A percentile compares a stretch with the other conserved stretches of the same genome.
These are phyloP conservation scores for Solanum okadae DNA, from an alignment of 257 asterid species.

Conservation along the genomic window DNA sequence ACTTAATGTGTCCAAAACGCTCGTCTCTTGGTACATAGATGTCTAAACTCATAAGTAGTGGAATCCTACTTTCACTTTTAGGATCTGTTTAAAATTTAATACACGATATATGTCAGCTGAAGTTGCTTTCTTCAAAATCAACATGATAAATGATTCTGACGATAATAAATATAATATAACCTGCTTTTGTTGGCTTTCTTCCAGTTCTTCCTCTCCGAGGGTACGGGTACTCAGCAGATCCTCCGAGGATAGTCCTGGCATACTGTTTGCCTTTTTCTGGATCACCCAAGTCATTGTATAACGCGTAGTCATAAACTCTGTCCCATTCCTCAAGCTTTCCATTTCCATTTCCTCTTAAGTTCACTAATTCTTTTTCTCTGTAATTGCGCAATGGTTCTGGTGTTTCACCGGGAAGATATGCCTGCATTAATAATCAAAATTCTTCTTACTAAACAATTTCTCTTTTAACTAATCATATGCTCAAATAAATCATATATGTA, in stretches of 20 bases:
- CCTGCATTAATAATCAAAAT: slow-evolving; percentile 15
- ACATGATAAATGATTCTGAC: background rate
- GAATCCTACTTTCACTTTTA: slow-evolving; percentile 54
- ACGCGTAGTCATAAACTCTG: slow-evolving; percentile 60
- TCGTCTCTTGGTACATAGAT: slow-evolving; percentile 82
- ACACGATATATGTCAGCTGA: background rate
- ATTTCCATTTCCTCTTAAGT: slow-evolving; percentile 54
- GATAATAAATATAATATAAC: slow-evolving; percentile 1
- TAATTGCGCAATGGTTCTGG: slow-evolving; percentile 42
- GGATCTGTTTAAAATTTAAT: slow-evolving; percentile 32
- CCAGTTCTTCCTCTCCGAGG: slow-evolving; percentile 85
- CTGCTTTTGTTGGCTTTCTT: slow-evolving; percentile 43
- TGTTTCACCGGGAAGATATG: slow-evolving; percentile 64
- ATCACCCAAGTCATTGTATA: slow-evolving; percentile 65
- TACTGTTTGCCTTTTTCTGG: slow-evolving; percentile 52
- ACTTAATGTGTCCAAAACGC: slow-evolving; percentile 59
- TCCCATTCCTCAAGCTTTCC: slow-evolving; percentile 69
- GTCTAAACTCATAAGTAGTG: slow-evolving; percentile 38
- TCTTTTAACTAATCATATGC: background rate
- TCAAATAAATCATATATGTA: background rate
- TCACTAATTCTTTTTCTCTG: slow-evolving; percentile 59
- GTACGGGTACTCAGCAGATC: slow-evolving; percentile 53
- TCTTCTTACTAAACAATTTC: background rate
- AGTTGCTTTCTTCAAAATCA: background rate
- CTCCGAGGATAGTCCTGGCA: slow-evolving; percentile 59